A percentile compares a stretch with the other conserved stretches of the same genome.
phyloP scores from a whole-genome alignment of 148 eudicot genomes.

The Mesembryanthemum crystallinum region DNA sequence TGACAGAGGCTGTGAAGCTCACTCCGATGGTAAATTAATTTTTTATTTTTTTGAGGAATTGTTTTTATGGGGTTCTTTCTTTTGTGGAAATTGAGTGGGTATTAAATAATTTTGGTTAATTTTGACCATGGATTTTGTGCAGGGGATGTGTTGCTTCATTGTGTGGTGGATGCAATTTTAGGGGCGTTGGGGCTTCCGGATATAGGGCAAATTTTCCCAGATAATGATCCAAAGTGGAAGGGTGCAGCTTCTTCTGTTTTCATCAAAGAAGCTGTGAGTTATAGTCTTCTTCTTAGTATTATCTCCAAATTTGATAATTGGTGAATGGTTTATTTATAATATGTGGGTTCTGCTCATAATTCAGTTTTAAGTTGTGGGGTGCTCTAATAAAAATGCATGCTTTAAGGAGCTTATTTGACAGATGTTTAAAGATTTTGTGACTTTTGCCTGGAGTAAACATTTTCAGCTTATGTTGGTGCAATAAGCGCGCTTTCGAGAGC shows the following conservation, averaged over 20 bases:
- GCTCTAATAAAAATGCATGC: background rate
- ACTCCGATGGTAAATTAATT: conserved; percentile 67
- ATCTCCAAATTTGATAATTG: background rate
- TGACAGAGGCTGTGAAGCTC: conserved; percentile 95
- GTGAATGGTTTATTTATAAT: background rate
- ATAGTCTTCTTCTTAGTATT: background rate
- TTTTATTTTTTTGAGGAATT: background rate
- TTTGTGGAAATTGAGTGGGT: background rate
- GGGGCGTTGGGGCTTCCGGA: conserved; percentile 98
- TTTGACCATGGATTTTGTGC: conserved; percentile 4
- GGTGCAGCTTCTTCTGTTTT: conserved; percentile 92
- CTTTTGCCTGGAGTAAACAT: background rate
- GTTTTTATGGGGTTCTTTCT: background rate
- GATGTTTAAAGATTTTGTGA: background rate
- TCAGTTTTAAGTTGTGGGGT: background rate
- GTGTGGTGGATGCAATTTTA: conserved; percentile 96
- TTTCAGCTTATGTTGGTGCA: background rate
- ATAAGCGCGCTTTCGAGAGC: background rate
- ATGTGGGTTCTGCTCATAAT: conserved; percentile 8
- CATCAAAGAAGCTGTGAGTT: conserved; percentile 89
- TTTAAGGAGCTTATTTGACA: background rate
- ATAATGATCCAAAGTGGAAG: conserved; percentile 96
- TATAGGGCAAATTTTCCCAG: conserved; percentile 93
- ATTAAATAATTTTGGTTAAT: background rate
- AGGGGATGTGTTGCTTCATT: conserved; percentile 98